Evolutionary conservation across 1,139 yeast species (phyloP).

Genomic region (Protomyces inouyei): DNA sequence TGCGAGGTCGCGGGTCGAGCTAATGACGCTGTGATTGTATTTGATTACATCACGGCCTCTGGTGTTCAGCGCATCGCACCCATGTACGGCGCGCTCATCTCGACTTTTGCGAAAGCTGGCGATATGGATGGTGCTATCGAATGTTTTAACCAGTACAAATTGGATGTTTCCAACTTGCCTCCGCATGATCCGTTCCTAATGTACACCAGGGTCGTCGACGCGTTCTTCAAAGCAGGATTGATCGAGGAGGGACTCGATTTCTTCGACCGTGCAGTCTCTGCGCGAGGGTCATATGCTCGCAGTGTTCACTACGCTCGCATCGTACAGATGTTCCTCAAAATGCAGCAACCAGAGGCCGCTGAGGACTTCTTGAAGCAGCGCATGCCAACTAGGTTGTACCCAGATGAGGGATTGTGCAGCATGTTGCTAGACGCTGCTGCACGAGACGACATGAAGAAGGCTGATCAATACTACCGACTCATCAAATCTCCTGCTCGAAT

Average conservation of each 20-base stretch:
- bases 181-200: constrained; percentile 31
- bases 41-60: neutral
- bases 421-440: constrained; percentile 1
- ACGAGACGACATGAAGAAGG: neutral
- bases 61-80: neutral
- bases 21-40: constrained; percentile 9
- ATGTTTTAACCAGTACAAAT: constrained; percentile 33
- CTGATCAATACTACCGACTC: neutral
- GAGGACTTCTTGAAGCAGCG: neutral
- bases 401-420: neutral
- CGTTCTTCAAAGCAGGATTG: constrained; percentile 37
- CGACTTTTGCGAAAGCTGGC: constrained; percentile 24
- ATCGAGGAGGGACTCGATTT: constrained; percentile 37
- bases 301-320: neutral
- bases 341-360: neutral
- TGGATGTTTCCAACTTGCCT: constrained; percentile 21
- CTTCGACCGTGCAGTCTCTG: constrained; percentile 31
- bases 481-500: constrained; percentile 2
- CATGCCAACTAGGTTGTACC: neutral
- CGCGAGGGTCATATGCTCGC: neutral
- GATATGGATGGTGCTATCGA: constrained; percentile 31
- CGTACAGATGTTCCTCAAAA: neutral
- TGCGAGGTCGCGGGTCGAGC: neutral
- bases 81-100: constrained; percentile 27
- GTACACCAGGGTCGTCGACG: constrained; percentile 38